Percentiles rank a stretch among this genome's conserved stretches.
Conservation (phyloP, 768 basidiomycete genomes). For the Filobasidium wieringae region DNA sequence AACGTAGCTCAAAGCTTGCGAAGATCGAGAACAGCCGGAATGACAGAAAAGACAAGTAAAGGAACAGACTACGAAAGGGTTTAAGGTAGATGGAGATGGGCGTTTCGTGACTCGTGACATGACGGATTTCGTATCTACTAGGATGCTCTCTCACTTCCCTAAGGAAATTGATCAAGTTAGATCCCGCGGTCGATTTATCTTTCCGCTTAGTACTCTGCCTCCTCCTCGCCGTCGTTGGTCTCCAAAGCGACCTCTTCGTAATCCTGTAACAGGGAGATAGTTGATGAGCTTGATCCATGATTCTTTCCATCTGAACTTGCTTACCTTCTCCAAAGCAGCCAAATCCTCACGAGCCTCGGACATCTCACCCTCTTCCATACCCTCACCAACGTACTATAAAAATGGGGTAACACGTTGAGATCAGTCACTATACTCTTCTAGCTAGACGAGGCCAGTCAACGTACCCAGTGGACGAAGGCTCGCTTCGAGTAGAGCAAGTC, state of each 20-base stretch:
- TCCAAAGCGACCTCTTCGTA: conserved; percentile 42
- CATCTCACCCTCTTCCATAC: conserved; percentile 99
- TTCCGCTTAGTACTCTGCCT: conserved; percentile 37
- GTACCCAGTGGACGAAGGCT: conserved; percentile 42
- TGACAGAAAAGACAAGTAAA: neutral
- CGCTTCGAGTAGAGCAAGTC: conserved; percentile 86
- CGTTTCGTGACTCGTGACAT: neutral
- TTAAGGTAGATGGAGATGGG: neutral
- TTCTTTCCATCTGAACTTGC: conserved; percentile 26
- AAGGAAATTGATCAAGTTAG: too few species aligned
- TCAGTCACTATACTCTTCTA: neutral
- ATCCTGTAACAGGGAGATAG: conserved; percentile 19
- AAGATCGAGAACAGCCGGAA: neutral
- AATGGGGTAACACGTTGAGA: conserved; percentile 38
- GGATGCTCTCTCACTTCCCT: too few species aligned
- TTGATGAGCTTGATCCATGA: neutral
- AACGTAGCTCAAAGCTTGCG: too few species aligned
- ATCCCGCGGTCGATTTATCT: too few species aligned
- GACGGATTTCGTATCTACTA: neutral
- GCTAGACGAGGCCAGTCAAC: conserved; percentile 5
- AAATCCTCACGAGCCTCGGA: conserved; percentile 97
- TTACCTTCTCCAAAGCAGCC: conserved; percentile 88
- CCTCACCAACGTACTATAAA: conserved; percentile 91
- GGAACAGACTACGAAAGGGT: neutral
- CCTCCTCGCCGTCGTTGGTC: conserved; percentile 39